phyloP scores from a whole-genome alignment of 2,329 filamentous ascomycete genomes.

The Calonectria henricotiae region DNA sequence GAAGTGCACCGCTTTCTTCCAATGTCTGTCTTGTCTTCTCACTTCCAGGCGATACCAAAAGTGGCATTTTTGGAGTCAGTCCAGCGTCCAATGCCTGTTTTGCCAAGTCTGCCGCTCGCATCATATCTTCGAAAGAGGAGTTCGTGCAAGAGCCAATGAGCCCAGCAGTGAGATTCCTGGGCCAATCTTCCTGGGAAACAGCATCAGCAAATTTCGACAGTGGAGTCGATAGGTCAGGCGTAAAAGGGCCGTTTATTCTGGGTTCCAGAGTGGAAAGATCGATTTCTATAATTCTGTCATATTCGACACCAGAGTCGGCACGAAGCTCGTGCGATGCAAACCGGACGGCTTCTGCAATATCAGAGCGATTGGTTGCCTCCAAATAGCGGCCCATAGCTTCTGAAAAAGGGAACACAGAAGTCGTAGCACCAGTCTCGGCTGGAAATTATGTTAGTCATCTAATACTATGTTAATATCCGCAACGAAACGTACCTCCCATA shows the following conservation, averaged over 20 bases:
- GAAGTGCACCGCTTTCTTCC: conserved; percentile 82
- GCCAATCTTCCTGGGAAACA: conserved; percentile 90
- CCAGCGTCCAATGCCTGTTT: conserved; percentile 19
- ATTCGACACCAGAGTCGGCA: conserved; percentile 89
- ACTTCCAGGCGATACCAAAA: conserved; percentile 93
- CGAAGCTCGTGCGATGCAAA: conserved; percentile 87
- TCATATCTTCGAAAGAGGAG: conserved; percentile 99
- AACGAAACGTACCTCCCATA: conserved; percentile 65
- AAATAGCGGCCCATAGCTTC: conserved; percentile 98
- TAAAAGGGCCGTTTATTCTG: conserved; percentile 97
- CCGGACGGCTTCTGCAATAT: conserved; percentile 92
- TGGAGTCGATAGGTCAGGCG: conserved; percentile 93
- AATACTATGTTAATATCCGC: neutral
- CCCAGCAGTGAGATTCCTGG: conserved; percentile 89
- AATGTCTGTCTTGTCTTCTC: conserved; percentile 12
- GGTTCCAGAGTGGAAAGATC: conserved; percentile 94
- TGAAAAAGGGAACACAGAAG: conserved; percentile 97
- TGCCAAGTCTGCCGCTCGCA: conserved; percentile 90
- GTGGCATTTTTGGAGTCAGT: conserved; percentile 82
- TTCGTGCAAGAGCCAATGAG: conserved; percentile 99
- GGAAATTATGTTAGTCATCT: neutral
- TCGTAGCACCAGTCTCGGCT: conserved; percentile 87
- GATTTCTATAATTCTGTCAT: conserved; percentile 95
- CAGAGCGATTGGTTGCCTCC: conserved; percentile 87
- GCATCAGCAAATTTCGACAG: conserved; percentile 90